Conservation (phyloP, 1,139 yeast species). For the Hansenula lynferdii region DNA sequence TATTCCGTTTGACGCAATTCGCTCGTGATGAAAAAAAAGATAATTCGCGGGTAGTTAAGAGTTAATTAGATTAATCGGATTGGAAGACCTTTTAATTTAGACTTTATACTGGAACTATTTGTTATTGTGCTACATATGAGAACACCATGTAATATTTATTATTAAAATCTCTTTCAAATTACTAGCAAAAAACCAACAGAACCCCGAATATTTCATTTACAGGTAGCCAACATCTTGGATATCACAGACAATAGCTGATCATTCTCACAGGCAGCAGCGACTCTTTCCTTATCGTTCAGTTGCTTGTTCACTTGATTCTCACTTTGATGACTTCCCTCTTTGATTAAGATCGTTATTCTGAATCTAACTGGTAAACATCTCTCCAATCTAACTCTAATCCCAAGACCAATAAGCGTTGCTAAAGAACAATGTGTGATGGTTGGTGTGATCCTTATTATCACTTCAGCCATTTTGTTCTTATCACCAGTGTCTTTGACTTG, state of each 20-base stretch:
- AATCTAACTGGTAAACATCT: constrained; percentile 83
- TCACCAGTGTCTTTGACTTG: constrained; percentile 53
- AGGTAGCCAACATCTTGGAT: constrained; percentile 85
- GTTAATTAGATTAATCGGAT: too few relatives aligned
- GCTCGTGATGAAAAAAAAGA: too few relatives aligned
- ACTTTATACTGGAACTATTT: too few relatives aligned
- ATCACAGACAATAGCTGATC: constrained; percentile 86
- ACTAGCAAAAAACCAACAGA: background rate
- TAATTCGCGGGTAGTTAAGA: too few relatives aligned
- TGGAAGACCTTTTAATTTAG: too few relatives aligned
- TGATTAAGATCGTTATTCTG: constrained; percentile 72
- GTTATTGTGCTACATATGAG: too few relatives aligned
- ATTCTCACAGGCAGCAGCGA: constrained; percentile 98
- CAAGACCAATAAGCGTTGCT: constrained; percentile 94
- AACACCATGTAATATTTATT: too few relatives aligned
- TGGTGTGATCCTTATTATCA: constrained; percentile 84
- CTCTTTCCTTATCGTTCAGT: constrained; percentile 94
- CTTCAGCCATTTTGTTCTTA: constrained; percentile 60
- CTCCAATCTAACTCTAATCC: constrained; percentile 87
- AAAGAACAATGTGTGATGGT: constrained; percentile 97
- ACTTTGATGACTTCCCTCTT: constrained; percentile 93
- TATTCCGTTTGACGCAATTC: too few relatives aligned
- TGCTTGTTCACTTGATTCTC: constrained; percentile 96
- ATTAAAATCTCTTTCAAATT: background rate
- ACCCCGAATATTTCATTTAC: constrained; percentile 44